These are phyloP conservation scores for Kodamaea alishanica DNA, from an alignment of 1,139 yeast species.

Conservation along the genomic window DNA sequence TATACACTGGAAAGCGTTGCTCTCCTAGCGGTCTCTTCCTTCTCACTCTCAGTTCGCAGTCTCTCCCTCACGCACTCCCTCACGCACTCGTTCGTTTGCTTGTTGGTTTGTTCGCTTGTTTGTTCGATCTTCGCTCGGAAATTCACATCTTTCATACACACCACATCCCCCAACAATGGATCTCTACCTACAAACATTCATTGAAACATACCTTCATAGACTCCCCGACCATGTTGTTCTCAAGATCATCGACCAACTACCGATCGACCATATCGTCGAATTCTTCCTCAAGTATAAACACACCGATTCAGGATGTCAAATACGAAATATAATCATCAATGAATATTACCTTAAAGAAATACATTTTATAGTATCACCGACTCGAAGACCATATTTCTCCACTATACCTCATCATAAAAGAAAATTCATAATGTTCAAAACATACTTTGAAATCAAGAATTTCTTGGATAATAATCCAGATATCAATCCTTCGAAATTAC, in stretches of 20 bases:
- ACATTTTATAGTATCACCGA: conserved; percentile 34
- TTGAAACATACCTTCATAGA: conserved; percentile 15
- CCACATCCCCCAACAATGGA: conserved; percentile 1
- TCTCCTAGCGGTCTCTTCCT: too few species aligned
- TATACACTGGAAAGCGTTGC: too few species aligned
- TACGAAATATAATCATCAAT: conserved; percentile 23
- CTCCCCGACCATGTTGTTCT: conserved; percentile 30
- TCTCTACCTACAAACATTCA: conserved; percentile 8
- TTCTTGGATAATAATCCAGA: conserved; percentile 27
- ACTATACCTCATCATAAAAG: conserved; percentile 13
- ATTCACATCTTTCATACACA: not conserved
- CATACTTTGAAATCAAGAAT: conserved; percentile 32
- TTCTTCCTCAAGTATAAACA: conserved; percentile 20
- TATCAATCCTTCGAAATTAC: conserved; percentile 25
- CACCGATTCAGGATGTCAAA: conserved; percentile 8
- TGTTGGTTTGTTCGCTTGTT: conserved; percentile 1
- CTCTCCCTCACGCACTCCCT: too few species aligned
- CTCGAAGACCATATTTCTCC: conserved; percentile 27
- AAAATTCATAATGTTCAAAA: conserved; percentile 24
- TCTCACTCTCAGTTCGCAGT: too few species aligned
- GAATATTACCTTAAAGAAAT: conserved; percentile 29
- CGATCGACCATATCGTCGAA: conserved; percentile 27
- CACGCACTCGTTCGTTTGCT: not conserved
- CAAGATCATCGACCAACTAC: conserved; percentile 22
- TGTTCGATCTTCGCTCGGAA: not conserved